These are phyloP conservation scores for Crithidia acanthocephali DNA, from an alignment of 208 protist genomes.

Conservation along the genomic window DNA sequence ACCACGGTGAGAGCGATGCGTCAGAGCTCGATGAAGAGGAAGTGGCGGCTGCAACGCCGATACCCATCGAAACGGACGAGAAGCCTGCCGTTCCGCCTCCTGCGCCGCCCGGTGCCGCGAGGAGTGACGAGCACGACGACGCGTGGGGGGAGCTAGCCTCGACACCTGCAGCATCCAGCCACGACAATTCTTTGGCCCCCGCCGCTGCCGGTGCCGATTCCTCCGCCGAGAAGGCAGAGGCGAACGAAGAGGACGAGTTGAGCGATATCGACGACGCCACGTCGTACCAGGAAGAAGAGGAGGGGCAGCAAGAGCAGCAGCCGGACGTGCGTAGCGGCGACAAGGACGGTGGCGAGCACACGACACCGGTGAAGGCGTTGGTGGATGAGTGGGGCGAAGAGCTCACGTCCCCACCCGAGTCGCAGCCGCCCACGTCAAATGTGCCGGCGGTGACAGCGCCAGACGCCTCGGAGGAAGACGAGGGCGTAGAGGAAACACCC, in stretches of 20 bases:
- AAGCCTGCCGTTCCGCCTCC: neutral
- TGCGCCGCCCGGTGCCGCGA: neutral
- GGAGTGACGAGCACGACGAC: neutral
- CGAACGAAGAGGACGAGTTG: slow-evolving; percentile 9
- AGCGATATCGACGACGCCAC: neutral
- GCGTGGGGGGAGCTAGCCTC: slow-evolving; percentile 1
- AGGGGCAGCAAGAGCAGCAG: too few relatives aligned
- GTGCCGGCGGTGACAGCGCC: neutral
- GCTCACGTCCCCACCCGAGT: neutral
- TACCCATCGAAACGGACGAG: neutral
- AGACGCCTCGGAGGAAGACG: neutral
- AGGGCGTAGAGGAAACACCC: neutral
- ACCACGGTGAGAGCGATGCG: neutral
- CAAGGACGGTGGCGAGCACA: neutral
- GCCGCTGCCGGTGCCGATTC: neutral
- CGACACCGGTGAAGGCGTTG: neutral
- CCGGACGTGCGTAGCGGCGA: too few relatives aligned
- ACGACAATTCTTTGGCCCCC: neutral
- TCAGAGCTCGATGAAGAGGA: neutral
- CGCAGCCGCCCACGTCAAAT: neutral
- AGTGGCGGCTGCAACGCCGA: neutral
- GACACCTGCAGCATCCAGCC: neutral
- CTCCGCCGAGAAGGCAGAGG: neutral
- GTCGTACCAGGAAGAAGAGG: neutral
- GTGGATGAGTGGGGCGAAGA: slow-evolving; percentile 9